Evolutionary conservation across 805 yeast genomes (phyloP), one percentile per base, ranked within the genome.

Genomic region (Monosporozyma solicola): DNA sequence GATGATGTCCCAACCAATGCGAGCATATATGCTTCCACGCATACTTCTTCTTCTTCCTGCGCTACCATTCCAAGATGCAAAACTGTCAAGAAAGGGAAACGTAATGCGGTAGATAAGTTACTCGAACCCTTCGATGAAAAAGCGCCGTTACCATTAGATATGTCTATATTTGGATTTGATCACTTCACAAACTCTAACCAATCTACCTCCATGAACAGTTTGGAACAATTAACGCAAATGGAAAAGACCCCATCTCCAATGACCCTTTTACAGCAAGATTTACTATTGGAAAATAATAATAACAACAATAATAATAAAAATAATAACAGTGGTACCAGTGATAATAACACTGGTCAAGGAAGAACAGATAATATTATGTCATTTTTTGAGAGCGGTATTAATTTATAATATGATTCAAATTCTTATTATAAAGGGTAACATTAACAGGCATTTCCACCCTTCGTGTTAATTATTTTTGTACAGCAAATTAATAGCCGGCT

Each of bases 81-180:
- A 5, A n/a, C 39, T 10, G 20, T 10, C 16, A 27, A 43, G 16
- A 25, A 43, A 13, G 20, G 5, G 8, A 33, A 32, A 47, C 49
- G 41, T 24, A 47, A 47, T 35, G 29, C 41, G 20, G 41, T 33
- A 9, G 43, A 41, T 13, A 44, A 41, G 33, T 46, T 46, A 46
- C 22, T 46, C 15, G 48, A 41, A 41, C 41, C 32, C 37, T n/a
- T 15, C 9, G 7, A 22, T 16, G 16, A 11, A 39, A 24, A 39
- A 16, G 20, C 20, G 11, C 24, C 22, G 5, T 25, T 27, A 15
- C 43, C 43, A 32, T 39, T 48, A 15, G 52, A 50, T 35, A 35
- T 50, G 24, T 22, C 32, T 9, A 45, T 50, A n/a, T 50, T 50
- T 22, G 44, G 39, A 20, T 50, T 50, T 33, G 52, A 48, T 41